Base-by-base conservation (phyloP, 108 stramenopile species). In the Epipyxis sp. region DNA sequence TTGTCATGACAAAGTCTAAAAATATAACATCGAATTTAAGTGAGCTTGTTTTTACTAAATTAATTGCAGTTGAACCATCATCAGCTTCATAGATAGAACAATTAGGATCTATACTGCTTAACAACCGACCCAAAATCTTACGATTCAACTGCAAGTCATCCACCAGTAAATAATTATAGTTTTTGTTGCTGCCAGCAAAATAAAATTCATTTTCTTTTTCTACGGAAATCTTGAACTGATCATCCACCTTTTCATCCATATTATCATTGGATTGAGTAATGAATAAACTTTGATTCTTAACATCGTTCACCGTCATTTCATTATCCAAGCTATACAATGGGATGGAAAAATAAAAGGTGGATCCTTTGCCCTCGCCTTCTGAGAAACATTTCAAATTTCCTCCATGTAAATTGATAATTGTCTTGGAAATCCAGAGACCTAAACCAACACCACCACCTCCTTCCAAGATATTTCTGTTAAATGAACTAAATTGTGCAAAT, bases 381-480 rank as follows among this genome's bases (percentile, higher is more conserved):
- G 71, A 74, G 27, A 27, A 42, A 37, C 10, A 37, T 13, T 6
- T 10, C 6, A 74, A 20, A 10, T 16, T 74, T 3, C 91, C 91
- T 6, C 69, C 44, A 62, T 91, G 91, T 61, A 80, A 76, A 40
- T 88, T 80, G 27, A 86, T 84, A 59, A 91, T 87, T 59, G 81
- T 87, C 62, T 88, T 89, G 6, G 90, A 59, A 71, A 91, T 89
- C 69, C 69, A 83, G 34, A 91, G 74, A 58, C 91, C 91, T 1
- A 91, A 80, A 6, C 91, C 91, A 69, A 81, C 88, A 1, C 91
- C 91, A 35, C 80, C 77, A 29, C 91, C 91, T 1, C 76, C 76
- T 77, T 91, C 89, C 6, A 91, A 77, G 16, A 83, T 78, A 59
- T 88, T 89, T 1, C 83, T 86, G 78, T 90, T 80, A 69, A 91